These are phyloP conservation scores for Begonia masoniana DNA, from an alignment of 306 rosid genomes.

Conservation along the genomic window DNA sequence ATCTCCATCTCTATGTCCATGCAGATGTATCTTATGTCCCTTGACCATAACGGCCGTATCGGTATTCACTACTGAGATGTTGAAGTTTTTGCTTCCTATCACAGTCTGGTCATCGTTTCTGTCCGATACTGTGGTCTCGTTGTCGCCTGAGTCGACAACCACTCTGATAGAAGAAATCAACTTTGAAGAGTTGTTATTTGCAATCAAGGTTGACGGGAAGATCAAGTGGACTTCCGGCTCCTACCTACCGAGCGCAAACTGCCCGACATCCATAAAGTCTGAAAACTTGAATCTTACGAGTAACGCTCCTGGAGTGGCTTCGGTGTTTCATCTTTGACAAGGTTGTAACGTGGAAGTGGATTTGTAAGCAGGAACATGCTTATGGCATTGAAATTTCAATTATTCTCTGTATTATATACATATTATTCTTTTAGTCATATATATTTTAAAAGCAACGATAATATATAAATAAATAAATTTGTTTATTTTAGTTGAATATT, in stretches of 20 bases:
- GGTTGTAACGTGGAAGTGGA: slow-evolving; percentile 39
- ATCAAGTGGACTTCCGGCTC: slow-evolving; percentile 53
- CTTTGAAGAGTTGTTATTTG: slow-evolving; percentile 29
- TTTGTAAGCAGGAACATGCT: too few species aligned
- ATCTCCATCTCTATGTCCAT: slow-evolving; percentile 32
- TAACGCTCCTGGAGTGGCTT: slow-evolving; percentile 19
- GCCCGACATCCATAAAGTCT: slow-evolving; percentile 51
- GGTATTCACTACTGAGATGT: slow-evolving; percentile 40
- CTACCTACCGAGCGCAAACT: slow-evolving; percentile 35
- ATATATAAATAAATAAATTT: too few species aligned
- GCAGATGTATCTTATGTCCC: slow-evolving; percentile 42
- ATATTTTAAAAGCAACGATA: too few species aligned
- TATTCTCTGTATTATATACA: too few species aligned
- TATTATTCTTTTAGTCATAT: too few species aligned
- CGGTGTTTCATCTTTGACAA: slow-evolving; percentile 44
- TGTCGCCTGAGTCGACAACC: slow-evolving; percentile 24
- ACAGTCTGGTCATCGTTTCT: slow-evolving; percentile 64
- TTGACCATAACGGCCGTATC: slow-evolving; percentile 41
- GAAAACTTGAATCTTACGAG: slow-evolving; percentile 8
- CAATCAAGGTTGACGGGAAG: slow-evolving; percentile 40
- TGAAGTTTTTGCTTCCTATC: slow-evolving; percentile 33
- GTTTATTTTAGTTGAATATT: too few species aligned
- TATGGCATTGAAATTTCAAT: too few species aligned
- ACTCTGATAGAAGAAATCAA: slow-evolving; percentile 33
- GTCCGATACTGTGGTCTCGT: slow-evolving; percentile 29